phyloP scores from a whole-genome alignment of 2,329 filamentous ascomycete genomes.

The Xenosphaeropsis pyriputrescens region DNA sequence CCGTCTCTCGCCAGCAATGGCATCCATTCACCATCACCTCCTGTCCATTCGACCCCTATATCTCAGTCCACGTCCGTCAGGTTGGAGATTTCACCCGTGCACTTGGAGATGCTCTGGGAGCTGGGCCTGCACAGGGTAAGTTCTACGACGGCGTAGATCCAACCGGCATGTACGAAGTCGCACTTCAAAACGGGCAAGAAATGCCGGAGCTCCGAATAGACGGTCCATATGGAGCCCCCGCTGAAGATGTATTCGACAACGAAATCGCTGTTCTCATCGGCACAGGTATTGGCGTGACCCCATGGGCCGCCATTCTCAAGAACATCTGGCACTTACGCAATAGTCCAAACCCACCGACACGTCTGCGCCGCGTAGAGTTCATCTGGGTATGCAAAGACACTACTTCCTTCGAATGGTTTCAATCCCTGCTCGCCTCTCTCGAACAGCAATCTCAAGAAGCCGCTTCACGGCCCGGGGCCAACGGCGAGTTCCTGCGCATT shows the following conservation, averaged over 20 bases:
- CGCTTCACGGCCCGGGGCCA: slow-evolving; percentile 50
- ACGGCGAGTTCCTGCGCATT: slow-evolving; percentile 84
- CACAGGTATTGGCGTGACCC: slow-evolving; percentile 77
- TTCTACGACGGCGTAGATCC: slow-evolving; percentile 84
- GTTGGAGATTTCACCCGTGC: slow-evolving; percentile 90
- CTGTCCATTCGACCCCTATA: slow-evolving; percentile 88
- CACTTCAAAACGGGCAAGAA: slow-evolving; percentile 78
- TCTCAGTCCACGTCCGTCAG: slow-evolving; percentile 89
- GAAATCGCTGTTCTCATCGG: slow-evolving; percentile 78
- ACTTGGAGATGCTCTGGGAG: slow-evolving; percentile 93
- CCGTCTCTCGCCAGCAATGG: slow-evolving; percentile 84
- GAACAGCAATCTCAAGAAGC: slow-evolving; percentile 70
- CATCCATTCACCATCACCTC: slow-evolving; percentile 99
- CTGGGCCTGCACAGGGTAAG: slow-evolving; percentile 73
- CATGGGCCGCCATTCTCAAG: slow-evolving; percentile 80
- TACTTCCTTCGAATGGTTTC: slow-evolving; percentile 96
- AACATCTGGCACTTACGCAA: slow-evolving; percentile 97
- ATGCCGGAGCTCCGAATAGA: slow-evolving; percentile 89
- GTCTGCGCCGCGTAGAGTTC: slow-evolving; percentile 90
- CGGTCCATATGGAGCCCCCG: slow-evolving; percentile 89
- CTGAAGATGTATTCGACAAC: slow-evolving; percentile 93
- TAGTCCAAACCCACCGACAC: slow-evolving; percentile 73
- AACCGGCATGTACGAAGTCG: slow-evolving; percentile 95
- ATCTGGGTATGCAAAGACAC: slow-evolving; percentile 98
- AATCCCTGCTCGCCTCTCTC: slow-evolving; percentile 79